Percentiles rank a stretch among this genome's conserved stretches.
These are phyloP conservation scores for Medicago arabica DNA, from an alignment of 306 rosid genomes.

Conservation along the genomic window DNA sequence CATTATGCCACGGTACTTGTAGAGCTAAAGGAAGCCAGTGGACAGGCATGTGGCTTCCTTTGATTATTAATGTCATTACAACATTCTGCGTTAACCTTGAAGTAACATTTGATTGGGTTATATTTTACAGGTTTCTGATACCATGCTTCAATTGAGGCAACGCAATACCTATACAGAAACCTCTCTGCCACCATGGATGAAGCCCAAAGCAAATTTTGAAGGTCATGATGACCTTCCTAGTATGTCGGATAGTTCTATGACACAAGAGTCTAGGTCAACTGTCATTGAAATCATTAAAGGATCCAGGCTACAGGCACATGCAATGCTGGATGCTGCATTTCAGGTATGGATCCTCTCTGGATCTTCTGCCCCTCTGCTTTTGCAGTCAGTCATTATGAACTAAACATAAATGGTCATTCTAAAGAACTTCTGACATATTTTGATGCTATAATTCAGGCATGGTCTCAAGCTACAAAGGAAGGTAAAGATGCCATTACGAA, in stretches of 20 bases:
- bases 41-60: conserved; percentile 98
- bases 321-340: conserved; percentile 84
- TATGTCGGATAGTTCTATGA: conserved; percentile 56
- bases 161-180: conserved; percentile 70
- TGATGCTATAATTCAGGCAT: conserved; percentile 61
- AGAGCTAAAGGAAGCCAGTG: conserved; percentile 98
- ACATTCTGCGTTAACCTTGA: conserved; percentile 34
- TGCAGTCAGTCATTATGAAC: conserved; percentile 22
- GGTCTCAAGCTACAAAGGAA: conserved; percentile 64
- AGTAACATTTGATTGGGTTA: conserved; percentile 39
- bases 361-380: conserved; percentile 31
- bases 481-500: conserved; percentile 76
- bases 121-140: conserved; percentile 74
- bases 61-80: conserved; percentile 38
- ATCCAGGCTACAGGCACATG: conserved; percentile 70
- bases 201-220: conserved; percentile 51
- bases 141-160: conserved; percentile 75
- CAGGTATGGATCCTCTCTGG: conserved; percentile 59
- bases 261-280: conserved; percentile 67
- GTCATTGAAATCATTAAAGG: conserved; percentile 71
- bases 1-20: conserved; percentile 90
- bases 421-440: conserved; percentile 11
- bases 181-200: conserved; percentile 59
- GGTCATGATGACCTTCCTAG: conserved; percentile 50
- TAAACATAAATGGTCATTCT: conserved; percentile 2